Percentiles rank a stretch among this genome's conserved stretches.
Conservation (phyloP, 1,139 yeast genomes). For the Blastobotrys petasosporus region DNA sequence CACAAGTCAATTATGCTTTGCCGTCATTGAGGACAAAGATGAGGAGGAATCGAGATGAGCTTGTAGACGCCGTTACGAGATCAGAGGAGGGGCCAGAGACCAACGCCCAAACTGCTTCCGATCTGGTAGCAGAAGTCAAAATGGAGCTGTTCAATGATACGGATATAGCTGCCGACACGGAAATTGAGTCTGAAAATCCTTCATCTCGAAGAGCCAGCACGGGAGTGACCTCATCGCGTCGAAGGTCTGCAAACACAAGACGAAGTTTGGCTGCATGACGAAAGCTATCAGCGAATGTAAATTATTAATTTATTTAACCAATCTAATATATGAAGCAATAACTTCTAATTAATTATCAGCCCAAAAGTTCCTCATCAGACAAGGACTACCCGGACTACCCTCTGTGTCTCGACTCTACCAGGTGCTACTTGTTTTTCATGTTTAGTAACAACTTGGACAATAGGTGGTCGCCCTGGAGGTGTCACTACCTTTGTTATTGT, state of each 20-base stretch:
- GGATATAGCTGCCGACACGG: background rate
- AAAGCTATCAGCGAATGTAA: no score
- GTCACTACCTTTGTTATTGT: background rate
- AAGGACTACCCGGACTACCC: no score
- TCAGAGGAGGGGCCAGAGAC: constrained; percentile 1
- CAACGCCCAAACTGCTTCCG: background rate
- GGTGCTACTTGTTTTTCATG: background rate
- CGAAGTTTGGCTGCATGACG: background rate
- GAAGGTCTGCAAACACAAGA: background rate
- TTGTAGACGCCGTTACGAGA: constrained; percentile 48
- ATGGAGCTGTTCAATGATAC: background rate
- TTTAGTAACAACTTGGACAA: constrained; percentile 5
- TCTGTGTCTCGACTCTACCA: background rate
- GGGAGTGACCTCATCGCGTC: background rate
- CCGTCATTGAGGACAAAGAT: constrained; percentile 64
- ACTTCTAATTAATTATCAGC: no score
- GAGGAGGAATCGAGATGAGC: constrained; percentile 59
- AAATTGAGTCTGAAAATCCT: no score
- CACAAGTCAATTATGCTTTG: constrained; percentile 53
- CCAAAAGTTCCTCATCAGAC: no score
- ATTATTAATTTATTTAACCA: no score
- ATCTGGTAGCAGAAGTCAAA: constrained; percentile 6
- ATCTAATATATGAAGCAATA: no score
- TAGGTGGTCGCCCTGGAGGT: constrained; percentile 2
- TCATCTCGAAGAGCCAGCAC: constrained; percentile 1